Percentiles rank a stretch among this genome's conserved stretches.
Evolutionary conservation across 345 rosid genomes (phyloP).

Genomic region (Erysimum cheiranthoides): DNA sequence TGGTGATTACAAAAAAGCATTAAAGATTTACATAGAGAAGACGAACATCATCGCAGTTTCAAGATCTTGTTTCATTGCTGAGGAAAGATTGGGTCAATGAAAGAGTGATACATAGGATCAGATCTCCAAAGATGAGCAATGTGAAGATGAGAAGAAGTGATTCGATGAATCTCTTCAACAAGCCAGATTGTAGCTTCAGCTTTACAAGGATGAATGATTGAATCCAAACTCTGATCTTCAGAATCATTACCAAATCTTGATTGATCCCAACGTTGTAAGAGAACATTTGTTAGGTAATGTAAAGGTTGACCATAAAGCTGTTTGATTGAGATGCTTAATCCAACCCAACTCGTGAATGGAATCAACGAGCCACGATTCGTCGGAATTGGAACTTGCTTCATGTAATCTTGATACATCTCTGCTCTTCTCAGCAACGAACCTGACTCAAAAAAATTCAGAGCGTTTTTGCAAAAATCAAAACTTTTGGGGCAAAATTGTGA

Average conservation of each 20-base stretch:
- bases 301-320: constrained; percentile 78
- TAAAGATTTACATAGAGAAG: no score
- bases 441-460: background rate
- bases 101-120: constrained; percentile 64
- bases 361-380: constrained; percentile 68
- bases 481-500: background rate
- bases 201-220: constrained; percentile 72
- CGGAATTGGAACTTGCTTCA: constrained; percentile 73
- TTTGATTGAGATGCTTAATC: constrained; percentile 75
- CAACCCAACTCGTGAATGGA: constrained; percentile 81
- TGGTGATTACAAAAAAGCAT: constrained; percentile 44
- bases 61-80: constrained; percentile 1
- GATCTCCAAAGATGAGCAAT: constrained; percentile 70
- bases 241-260: constrained; percentile 58
- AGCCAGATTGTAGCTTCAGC: constrained; percentile 94
- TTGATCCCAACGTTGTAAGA: constrained; percentile 75
- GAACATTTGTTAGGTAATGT: constrained; percentile 83
- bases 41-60: background rate
- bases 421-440: constrained; percentile 51
- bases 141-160: constrained; percentile 63
- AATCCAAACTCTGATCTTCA: constrained; percentile 62
- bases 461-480: background rate
- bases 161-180: constrained; percentile 76
- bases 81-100: constrained; percentile 64
- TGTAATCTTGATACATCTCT: constrained; percentile 82